Conservation (phyloP, 208 protist species). For the Entamoeba invadens region DNA sequence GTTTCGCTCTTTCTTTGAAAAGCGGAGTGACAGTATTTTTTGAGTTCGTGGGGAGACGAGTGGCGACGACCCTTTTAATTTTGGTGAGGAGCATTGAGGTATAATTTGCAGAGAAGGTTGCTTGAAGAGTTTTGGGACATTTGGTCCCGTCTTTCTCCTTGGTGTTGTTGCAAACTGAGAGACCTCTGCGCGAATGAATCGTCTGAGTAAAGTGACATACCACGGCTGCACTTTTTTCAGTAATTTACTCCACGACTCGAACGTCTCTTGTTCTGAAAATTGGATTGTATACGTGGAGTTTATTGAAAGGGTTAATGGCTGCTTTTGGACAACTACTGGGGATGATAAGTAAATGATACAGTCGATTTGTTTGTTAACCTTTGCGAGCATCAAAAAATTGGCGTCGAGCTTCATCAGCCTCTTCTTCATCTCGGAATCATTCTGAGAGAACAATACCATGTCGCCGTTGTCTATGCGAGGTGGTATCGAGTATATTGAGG, state of each 20-base stretch:
- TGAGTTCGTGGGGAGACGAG: no score
- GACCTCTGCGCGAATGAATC: not conserved
- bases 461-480: not conserved
- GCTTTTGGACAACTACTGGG: not conserved
- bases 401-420: not conserved
- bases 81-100: no score
- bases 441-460: not conserved
- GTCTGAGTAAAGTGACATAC: not conserved
- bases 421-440: not conserved
- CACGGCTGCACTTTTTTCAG: not conserved
- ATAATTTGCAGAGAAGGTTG: no score
- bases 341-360: not conserved
- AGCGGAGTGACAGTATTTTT: no score
- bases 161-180: not conserved
- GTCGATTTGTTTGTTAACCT: not conserved
- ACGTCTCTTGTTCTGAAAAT: not conserved
- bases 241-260: not conserved
- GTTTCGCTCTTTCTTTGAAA: no score
- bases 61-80: not conserved
- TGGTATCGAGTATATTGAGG: not conserved
- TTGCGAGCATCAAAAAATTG: not conserved
- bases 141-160: no score
- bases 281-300: not conserved
- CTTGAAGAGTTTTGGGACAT: no score
- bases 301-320: not conserved